These are phyloP conservation scores for Quercus suber DNA, from an alignment of 306 rosid species.

Conservation along the genomic window DNA sequence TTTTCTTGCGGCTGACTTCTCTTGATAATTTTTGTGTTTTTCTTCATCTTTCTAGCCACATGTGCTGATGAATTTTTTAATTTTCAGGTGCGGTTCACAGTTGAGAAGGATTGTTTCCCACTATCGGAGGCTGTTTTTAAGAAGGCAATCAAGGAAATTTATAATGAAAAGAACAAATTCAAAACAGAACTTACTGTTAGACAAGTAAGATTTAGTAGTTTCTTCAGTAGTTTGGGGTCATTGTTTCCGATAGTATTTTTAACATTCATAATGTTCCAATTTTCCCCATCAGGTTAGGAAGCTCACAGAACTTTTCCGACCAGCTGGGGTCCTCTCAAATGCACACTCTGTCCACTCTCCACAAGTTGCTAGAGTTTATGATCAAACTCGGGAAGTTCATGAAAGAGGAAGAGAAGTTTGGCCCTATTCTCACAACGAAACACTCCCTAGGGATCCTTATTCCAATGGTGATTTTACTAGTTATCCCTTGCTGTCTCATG, in stretches of 20 bases:
- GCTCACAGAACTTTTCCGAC: constrained; percentile 68
- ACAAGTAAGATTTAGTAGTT: constrained; percentile 53
- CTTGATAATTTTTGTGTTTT: neutral
- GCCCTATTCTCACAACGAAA: constrained; percentile 28
- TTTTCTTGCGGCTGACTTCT: constrained; percentile 3
- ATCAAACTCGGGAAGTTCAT: constrained; percentile 30
- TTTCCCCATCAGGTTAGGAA: constrained; percentile 64
- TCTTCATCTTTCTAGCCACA: constrained; percentile 4
- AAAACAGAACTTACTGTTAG: constrained; percentile 67
- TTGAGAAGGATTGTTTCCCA: constrained; percentile 73
- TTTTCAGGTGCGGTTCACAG: constrained; percentile 75
- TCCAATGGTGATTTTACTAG: constrained; percentile 26
- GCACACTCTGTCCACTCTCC: constrained; percentile 26
- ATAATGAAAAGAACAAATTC: constrained; percentile 62
- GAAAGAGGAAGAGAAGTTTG: constrained; percentile 26
- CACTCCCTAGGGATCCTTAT: constrained; percentile 27
- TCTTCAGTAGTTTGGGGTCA: neutral
- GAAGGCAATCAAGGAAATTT: constrained; percentile 81
- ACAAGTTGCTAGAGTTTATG: constrained; percentile 24
- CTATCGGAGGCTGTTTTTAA: constrained; percentile 72
- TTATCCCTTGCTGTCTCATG: constrained; percentile 31
- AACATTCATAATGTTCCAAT: constrained; percentile 6
- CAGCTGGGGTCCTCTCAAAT: constrained; percentile 43
- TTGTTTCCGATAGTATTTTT: constrained; percentile 10
- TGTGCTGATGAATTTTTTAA: constrained; percentile 15